Percentiles rank a stretch among this genome's conserved stretches.
Evolutionary conservation across 441 rosid species (phyloP).

Genomic region (Theobroma grandiflorum): DNA sequence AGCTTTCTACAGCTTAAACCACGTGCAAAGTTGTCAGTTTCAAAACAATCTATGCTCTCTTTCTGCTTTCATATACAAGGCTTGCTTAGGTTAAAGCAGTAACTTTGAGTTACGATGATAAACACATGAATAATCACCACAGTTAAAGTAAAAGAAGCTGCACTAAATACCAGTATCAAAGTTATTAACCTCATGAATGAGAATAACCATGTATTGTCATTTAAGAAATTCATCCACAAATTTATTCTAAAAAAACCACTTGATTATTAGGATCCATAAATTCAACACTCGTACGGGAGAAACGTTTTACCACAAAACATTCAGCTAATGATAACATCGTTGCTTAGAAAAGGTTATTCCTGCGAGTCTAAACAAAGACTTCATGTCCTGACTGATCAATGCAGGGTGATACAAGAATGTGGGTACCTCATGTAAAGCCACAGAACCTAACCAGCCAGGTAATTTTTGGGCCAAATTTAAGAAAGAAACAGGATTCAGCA

Average conservation of each 20-base stretch:
- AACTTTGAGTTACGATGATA: neutral
- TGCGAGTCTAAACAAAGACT: neutral
- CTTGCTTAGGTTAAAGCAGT: neutral
- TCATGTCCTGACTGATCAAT: neutral
- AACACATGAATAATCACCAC: neutral
- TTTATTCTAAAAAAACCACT: neutral
- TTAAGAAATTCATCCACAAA: neutral
- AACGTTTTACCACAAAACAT: neutral
- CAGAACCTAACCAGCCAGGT: neutral
- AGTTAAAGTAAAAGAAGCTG: neutral
- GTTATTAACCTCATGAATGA: neutral
- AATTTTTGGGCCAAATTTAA: neutral
- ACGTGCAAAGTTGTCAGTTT: neutral
- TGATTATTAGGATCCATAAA: neutral
- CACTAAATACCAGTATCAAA: neutral
- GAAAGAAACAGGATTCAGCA: neutral
- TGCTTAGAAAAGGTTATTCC: neutral
- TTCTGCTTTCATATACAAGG: neutral
- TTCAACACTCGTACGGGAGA: neutral
- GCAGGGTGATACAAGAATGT: neutral
- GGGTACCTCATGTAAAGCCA: neutral
- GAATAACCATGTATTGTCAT: neutral
- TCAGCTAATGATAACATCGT: conserved; percentile 2
- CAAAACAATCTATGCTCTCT: conserved; percentile 10
- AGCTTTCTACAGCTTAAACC: neutral